These are phyloP conservation scores for Monosporozyma yasuniensis DNA, from an alignment of 805 yeast species.

Conservation along the genomic window DNA sequence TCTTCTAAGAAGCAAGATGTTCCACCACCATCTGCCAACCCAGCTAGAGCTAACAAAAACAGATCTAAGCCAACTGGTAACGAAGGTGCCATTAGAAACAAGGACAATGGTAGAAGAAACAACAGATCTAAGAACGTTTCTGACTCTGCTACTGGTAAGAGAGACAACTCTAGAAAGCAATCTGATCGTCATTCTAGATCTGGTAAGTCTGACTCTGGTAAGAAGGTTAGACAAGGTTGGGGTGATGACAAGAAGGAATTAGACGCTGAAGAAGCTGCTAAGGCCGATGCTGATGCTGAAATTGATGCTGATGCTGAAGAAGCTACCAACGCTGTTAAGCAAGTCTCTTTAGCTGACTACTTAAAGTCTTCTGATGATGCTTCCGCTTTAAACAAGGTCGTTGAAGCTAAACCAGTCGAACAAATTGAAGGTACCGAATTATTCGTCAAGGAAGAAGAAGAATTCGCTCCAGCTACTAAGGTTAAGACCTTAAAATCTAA, in stretches of 20 bases:
- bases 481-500: constrained; percentile 63
- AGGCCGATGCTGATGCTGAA: constrained; percentile 62
- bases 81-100: constrained; percentile 77
- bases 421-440: constrained; percentile 41
- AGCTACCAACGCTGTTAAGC: constrained; percentile 33
- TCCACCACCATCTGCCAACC: constrained; percentile 75
- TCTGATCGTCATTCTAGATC: constrained; percentile 81
- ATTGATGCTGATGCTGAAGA: constrained; percentile 40
- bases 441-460: constrained; percentile 57
- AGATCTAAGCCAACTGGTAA: constrained; percentile 69
- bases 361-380: constrained; percentile 49
- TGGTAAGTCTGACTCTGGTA: constrained; percentile 75
- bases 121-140: constrained; percentile 42
- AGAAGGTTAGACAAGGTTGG: constrained; percentile 81
- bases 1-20: constrained; percentile 81
- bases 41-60: constrained; percentile 66
- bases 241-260: constrained; percentile 69
- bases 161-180: constrained; percentile 44
- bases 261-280: constrained; percentile 53
- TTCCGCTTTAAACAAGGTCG: constrained; percentile 42
- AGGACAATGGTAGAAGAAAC: constrained; percentile 58
- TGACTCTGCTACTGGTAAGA: constrained; percentile 45
- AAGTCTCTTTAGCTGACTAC: constrained; percentile 78
- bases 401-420: constrained; percentile 30
- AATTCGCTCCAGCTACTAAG: constrained; percentile 49